Conservation (phyloP, 2,329 filamentous ascomycete genomes). For the Penicillium sp. region DNA sequence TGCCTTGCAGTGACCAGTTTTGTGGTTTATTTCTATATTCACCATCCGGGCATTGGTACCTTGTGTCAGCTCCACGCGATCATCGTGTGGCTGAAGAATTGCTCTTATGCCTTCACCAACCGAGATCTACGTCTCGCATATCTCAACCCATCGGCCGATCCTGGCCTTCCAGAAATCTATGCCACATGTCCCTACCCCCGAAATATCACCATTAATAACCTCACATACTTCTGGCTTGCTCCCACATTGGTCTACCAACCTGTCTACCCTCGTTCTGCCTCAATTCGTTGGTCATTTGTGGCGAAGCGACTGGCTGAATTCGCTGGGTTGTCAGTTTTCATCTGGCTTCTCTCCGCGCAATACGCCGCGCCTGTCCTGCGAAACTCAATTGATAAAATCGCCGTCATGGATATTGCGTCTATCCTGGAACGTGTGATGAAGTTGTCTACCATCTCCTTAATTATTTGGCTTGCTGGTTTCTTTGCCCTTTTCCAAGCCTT, state of each 20-base stretch:
- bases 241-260: slow-evolving; percentile 96
- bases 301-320: slow-evolving; percentile 78
- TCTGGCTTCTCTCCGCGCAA: slow-evolving; percentile 93
- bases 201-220: slow-evolving; percentile 85
- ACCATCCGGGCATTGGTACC: slow-evolving; percentile 92
- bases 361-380: slow-evolving; percentile 87
- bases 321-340: slow-evolving; percentile 76
- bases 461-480: slow-evolving; percentile 97
- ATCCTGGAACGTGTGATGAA: slow-evolving; percentile 92
- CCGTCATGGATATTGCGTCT: slow-evolving; percentile 73
- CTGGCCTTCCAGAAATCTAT: slow-evolving; percentile 79
- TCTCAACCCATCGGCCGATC: slow-evolving; percentile 70
- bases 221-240: slow-evolving; percentile 97
- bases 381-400: slow-evolving; percentile 88
- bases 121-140: slow-evolving; percentile 90
- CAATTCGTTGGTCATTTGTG: slow-evolving; percentile 86
- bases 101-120: slow-evolving; percentile 95
- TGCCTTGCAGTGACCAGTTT: slow-evolving; percentile 79
- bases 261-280: slow-evolving; percentile 81
- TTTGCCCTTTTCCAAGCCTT: slow-evolving; percentile 94
- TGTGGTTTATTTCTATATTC: slow-evolving; percentile 85
- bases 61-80: slow-evolving; percentile 88
- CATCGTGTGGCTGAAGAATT: slow-evolving; percentile 93
- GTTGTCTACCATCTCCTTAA: slow-evolving; percentile 87
- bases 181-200: slow-evolving; percentile 78